Evolutionary conservation across 1,139 yeast genomes (phyloP), one percentile per base, ranked within the genome.

Genomic region (Nakaseomyces uthaithaninus): DNA sequence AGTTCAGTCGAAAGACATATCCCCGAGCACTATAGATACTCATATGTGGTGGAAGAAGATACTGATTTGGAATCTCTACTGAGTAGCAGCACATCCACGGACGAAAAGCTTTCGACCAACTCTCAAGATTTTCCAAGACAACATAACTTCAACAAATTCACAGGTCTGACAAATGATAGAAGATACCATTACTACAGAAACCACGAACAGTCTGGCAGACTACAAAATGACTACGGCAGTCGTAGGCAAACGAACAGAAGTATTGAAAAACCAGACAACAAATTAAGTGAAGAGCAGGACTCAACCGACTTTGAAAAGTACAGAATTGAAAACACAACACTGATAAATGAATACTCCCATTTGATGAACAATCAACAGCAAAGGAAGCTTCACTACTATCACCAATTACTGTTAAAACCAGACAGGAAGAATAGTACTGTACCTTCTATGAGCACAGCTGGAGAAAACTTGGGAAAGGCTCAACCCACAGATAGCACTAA

Each of bases 31-130:
- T 49, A 53, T 14, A 49, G 63, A 26, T 59, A 52, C 40, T 59
- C 63, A 2, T 59, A 57, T 36, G 42, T 59, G 14, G 62, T 53
- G 5, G 61, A 57, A 40, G 62, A 57, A 40, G 60, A 50, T 28
- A 39, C 44, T 33, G 55, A 49, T 30, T 41, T 42, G 16, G 48
- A 37, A 17, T 31, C 35, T 19, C 25, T 31, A 4, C 15, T 22
- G 19, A 19, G 20, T 22, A 30, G n/a, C 4, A 31, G 17, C 9
- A 19, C 35, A 6, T 17, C 24, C 4, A 31, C 15, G 4, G 35
- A 31, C 9, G 17, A 19, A 8, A n/a, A 10, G 8, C 20, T 14
- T 14, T 7, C 6, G 7, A 14, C 22, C 22, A 19, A 12, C 11
- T 11, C 11, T 2, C 33, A 17, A 17, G 33, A 28, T 5, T 22